Evolutionary conservation across 2,329 filamentous ascomycete species (phyloP).

Genomic region (Penicillium sp.): DNA sequence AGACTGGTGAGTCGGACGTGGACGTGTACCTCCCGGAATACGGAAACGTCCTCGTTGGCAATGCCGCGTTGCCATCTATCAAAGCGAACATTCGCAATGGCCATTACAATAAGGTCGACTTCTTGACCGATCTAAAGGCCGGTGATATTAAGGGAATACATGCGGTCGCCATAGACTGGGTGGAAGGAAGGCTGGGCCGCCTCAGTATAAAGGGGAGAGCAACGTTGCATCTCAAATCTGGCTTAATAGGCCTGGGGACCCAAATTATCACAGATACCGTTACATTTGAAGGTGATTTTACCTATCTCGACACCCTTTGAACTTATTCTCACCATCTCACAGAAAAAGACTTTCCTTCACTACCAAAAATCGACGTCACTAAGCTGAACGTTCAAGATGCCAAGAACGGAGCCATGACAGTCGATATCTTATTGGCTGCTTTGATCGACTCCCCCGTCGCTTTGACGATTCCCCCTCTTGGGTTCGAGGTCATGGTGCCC

Average conservation of each 20-base stretch:
- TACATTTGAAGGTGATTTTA: constrained; percentile 70
- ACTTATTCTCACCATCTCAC: not conserved
- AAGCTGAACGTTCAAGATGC: constrained; percentile 75
- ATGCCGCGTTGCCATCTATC: constrained; percentile 69
- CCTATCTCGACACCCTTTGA: constrained; percentile 47
- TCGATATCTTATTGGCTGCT: constrained; percentile 68
- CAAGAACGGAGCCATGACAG: constrained; percentile 64
- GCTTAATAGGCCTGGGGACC: constrained; percentile 71
- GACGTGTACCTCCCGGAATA: constrained; percentile 80
- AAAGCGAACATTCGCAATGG: constrained; percentile 73
- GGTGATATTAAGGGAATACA: constrained; percentile 74
- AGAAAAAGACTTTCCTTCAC: constrained; percentile 62
- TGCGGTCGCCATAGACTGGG: constrained; percentile 78
- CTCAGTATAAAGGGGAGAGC: constrained; percentile 71
- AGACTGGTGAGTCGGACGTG: constrained; percentile 67
- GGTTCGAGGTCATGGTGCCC: constrained; percentile 78
- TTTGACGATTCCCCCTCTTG: constrained; percentile 70
- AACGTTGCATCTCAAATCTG: constrained; percentile 69
- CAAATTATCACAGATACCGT: constrained; percentile 71
- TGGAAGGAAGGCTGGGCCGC: constrained; percentile 69
- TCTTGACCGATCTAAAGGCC: constrained; percentile 69
- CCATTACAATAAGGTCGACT: constrained; percentile 70
- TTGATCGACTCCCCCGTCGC: constrained; percentile 75
- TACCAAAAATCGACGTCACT: constrained; percentile 79
- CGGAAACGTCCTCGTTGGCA: constrained; percentile 70